Conservation (phyloP, 2,329 filamentous ascomycete species). For the Metarhizium album region DNA sequence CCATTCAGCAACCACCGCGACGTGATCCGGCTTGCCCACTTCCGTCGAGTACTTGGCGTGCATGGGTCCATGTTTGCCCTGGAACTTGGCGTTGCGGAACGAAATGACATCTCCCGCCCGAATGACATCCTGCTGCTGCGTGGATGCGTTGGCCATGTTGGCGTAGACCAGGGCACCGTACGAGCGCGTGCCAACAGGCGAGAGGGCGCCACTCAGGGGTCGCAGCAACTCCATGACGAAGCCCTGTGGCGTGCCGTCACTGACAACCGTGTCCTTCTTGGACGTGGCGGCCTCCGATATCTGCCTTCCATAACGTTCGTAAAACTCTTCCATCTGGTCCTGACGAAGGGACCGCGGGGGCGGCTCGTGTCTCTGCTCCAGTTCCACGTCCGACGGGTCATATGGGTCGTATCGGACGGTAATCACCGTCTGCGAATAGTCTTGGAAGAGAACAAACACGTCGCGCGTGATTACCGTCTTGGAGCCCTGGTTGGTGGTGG, state of each 20-base stretch:
- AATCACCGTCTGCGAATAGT: constrained; percentile 92
- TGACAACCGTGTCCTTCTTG: constrained; percentile 71
- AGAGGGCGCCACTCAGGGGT: constrained; percentile 61
- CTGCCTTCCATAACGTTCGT: constrained; percentile 67
- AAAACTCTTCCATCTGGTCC: constrained; percentile 83
- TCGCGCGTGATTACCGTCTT: constrained; percentile 66
- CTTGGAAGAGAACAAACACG: constrained; percentile 80
- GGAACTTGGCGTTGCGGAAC: constrained; percentile 86
- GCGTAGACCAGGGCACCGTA: constrained; percentile 90
- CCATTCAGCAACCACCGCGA: constrained; percentile 89
- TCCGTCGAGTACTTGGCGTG: constrained; percentile 87
- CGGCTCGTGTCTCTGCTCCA: constrained; percentile 80
- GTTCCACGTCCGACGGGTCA: constrained; percentile 57
- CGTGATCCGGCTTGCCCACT: constrained; percentile 80
- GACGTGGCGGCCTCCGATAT: constrained; percentile 60
- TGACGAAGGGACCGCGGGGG: constrained; percentile 76
- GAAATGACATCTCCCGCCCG: constrained; percentile 85
- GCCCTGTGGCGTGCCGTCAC: constrained; percentile 69
- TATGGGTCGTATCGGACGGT: constrained; percentile 68
- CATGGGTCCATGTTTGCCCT: constrained; percentile 91
- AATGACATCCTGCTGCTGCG: constrained; percentile 85
- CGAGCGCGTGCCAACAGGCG: constrained; percentile 75
- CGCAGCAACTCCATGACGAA: constrained; percentile 72
- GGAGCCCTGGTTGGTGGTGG: constrained; percentile 56
- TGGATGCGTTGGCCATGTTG: constrained; percentile 89